Evolutionary conservation across 2,329 filamentous ascomycete species (phyloP).

Genomic region (Alternaria sp.): DNA sequence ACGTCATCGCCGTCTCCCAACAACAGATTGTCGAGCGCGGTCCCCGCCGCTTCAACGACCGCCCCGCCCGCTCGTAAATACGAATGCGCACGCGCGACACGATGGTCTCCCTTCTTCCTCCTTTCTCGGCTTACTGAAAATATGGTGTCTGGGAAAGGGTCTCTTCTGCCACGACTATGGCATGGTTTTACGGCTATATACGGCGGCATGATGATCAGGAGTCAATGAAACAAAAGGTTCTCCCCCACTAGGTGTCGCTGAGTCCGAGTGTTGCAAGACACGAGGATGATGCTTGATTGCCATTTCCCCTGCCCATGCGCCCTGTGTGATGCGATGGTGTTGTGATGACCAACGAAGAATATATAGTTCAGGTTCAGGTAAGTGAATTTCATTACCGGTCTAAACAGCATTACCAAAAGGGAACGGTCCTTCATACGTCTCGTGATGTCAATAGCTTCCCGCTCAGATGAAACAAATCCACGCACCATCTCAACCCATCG

Average conservation of each 20-base stretch:
- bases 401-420: neutral
- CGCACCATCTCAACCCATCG: neutral
- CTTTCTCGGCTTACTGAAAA: slow-evolving; percentile 44
- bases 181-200: slow-evolving; percentile 72
- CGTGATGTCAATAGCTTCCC: neutral
- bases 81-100: slow-evolving; percentile 56
- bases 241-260: slow-evolving; percentile 81
- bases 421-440: neutral
- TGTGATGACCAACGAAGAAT: slow-evolving; percentile 5
- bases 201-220: slow-evolving; percentile 75
- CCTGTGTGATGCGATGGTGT: slow-evolving; percentile 13
- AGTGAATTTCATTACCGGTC: neutral
- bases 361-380: neutral
- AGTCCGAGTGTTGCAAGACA: slow-evolving; percentile 62
- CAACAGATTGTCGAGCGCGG: slow-evolving; percentile 83
- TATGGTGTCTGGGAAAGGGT: slow-evolving; percentile 86
- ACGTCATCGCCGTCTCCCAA: slow-evolving; percentile 89
- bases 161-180: slow-evolving; percentile 95
- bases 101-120: slow-evolving; percentile 26
- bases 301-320: slow-evolving; percentile 55
- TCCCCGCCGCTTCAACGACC: slow-evolving; percentile 78
- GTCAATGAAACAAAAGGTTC: slow-evolving; percentile 51
- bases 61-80: slow-evolving; percentile 50
- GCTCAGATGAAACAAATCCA: neutral
- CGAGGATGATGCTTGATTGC: slow-evolving; percentile 87